phyloP scores from a whole-genome alignment of 73 alveolate species.

The Paramecium tetraurelia region DNA sequence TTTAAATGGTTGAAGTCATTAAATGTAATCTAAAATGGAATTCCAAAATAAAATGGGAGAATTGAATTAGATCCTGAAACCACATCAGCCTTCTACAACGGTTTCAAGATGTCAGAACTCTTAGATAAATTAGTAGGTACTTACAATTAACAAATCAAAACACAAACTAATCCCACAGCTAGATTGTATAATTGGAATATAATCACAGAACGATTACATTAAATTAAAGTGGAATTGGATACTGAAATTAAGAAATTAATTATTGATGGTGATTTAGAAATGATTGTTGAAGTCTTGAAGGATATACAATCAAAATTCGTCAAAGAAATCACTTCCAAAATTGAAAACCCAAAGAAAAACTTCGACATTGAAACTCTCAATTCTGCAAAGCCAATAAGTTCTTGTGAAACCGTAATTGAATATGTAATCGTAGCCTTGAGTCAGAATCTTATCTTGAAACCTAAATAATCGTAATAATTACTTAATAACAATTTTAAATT shows the following conservation, averaged over 20 bases:
- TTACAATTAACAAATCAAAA: neutral
- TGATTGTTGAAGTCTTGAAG: slow-evolving; percentile 16
- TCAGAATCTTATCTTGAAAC: neutral
- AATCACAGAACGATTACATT: slow-evolving; percentile 7
- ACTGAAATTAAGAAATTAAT: slow-evolving; percentile 2
- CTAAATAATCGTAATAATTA: neutral
- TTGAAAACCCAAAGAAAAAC: neutral
- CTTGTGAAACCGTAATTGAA: neutral
- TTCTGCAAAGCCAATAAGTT: neutral
- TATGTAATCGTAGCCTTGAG: slow-evolving; percentile 16
- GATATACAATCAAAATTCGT: neutral
- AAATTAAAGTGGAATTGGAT: slow-evolving; percentile 9
- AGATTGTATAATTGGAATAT: slow-evolving; percentile 31
- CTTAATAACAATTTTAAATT: neutral
- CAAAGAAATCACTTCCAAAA: neutral
- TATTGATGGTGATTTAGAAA: slow-evolving; percentile 26
- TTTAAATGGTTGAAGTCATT: slow-evolving; percentile 1
- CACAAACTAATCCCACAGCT: slow-evolving; percentile 12
- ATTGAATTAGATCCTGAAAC: slow-evolving; percentile 26
- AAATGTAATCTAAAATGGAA: neutral
- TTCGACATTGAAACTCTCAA: slow-evolving; percentile 13
- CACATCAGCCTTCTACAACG: neutral
- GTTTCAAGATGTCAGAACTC: slow-evolving; percentile 28
- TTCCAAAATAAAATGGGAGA: slow-evolving; percentile 38
- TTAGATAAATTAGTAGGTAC: neutral